phyloP scores from a whole-genome alignment of 2,329 filamentous ascomycete genomes.

The Aureobasidium mangrovei region DNA sequence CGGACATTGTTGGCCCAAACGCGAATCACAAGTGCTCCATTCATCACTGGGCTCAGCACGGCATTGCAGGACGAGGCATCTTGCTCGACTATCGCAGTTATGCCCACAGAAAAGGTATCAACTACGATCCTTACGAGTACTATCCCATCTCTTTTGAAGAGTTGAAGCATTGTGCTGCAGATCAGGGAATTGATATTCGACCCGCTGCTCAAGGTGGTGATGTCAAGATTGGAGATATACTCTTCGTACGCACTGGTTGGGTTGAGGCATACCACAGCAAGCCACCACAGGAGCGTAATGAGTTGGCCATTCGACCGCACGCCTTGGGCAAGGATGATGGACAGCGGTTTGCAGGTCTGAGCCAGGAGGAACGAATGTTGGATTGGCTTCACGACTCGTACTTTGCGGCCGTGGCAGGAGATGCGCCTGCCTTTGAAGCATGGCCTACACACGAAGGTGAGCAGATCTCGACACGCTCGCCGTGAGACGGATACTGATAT shows the following conservation, averaged over 20 bases:
- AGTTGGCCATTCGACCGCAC: slow-evolving; percentile 36
- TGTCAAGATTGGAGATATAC: slow-evolving; percentile 46
- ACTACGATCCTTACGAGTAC: slow-evolving; percentile 36
- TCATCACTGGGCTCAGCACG: slow-evolving; percentile 38
- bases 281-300: slow-evolving; percentile 40
- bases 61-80: slow-evolving; percentile 35
- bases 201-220: slow-evolving; percentile 46
- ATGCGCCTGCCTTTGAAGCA: slow-evolving; percentile 55
- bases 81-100: slow-evolving; percentile 37
- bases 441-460: slow-evolving; percentile 24
- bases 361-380: slow-evolving; percentile 14
- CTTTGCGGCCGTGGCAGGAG: slow-evolving; percentile 57
- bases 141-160: slow-evolving; percentile 36
- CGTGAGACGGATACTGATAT: slow-evolving; percentile 45
- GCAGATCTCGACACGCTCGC: slow-evolving; percentile 44
- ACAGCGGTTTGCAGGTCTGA: background rate
- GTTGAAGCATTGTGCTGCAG: slow-evolving; percentile 49
- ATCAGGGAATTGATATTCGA: slow-evolving; percentile 50
- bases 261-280: slow-evolving; percentile 52
- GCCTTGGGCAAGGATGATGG: slow-evolving; percentile 32
- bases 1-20: slow-evolving; percentile 32
- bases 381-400: slow-evolving; percentile 34
- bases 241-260: slow-evolving; percentile 56
- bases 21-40: slow-evolving; percentile 37
- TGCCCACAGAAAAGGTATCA: slow-evolving; percentile 33